Evolutionary conservation across 768 basidiomycete genomes (phyloP).

Genomic region (Termitomyces sp.): DNA sequence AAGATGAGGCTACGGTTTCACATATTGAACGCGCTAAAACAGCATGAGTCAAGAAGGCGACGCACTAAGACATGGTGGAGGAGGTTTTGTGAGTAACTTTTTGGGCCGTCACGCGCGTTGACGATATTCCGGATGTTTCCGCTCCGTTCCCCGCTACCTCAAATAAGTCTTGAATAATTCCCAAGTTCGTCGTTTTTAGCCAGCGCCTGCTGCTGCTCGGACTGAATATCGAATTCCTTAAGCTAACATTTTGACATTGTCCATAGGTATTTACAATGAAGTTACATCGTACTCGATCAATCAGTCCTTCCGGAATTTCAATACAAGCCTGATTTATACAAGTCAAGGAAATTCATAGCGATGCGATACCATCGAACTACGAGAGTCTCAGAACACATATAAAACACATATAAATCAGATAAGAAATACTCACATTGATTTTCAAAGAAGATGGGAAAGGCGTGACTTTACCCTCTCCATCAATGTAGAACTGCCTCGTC

Average conservation of each 20-base stretch:
- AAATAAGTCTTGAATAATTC: too few relatives aligned
- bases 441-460: constrained; percentile 44
- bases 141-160: too few relatives aligned
- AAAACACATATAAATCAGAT: too few relatives aligned
- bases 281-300: not conserved
- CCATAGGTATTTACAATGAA: not conserved
- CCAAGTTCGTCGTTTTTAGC: too few relatives aligned
- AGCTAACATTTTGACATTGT: not conserved
- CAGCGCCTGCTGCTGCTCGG: not conserved
- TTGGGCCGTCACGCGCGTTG: constrained; percentile 12
- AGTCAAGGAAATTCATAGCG: not conserved
- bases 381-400: not conserved
- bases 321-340: not conserved
- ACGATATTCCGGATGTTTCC: constrained; percentile 17
- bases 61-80: constrained; percentile 20
- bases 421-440: constrained; percentile 26
- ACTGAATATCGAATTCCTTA: not conserved
- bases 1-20: constrained; percentile 56
- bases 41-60: not conserved
- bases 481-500: constrained; percentile 30
- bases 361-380: not conserved
- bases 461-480: constrained; percentile 30
- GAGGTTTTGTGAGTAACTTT: constrained; percentile 11
- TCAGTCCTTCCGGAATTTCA: too few relatives aligned
- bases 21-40: not conserved